These are phyloP conservation scores for Wilcoxina mikolae DNA, from an alignment of 495 filamentous ascomycete genomes.

Conservation along the genomic window DNA sequence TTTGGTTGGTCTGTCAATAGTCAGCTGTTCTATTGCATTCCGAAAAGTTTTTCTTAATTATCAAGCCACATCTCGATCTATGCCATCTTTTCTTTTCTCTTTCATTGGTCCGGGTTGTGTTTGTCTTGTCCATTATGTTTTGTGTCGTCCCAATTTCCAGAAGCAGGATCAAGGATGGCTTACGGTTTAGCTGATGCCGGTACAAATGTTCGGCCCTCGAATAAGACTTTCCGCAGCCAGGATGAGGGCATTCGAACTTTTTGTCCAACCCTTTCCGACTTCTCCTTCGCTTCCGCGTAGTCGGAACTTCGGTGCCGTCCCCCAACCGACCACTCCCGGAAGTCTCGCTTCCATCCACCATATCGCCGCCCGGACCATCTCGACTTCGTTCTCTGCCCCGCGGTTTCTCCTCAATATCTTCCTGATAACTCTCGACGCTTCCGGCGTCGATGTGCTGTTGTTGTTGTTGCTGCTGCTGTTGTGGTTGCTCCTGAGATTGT, in stretches of 20 bases:
- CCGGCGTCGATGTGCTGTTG: constrained; percentile 14
- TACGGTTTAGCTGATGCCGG: constrained; percentile 91
- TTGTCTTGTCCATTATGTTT: neutral
- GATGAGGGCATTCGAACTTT: constrained; percentile 83
- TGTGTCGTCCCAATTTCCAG: neutral
- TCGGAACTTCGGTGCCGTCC: constrained; percentile 16
- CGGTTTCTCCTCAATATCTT: constrained; percentile 20
- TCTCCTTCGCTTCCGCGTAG: constrained; percentile 53
- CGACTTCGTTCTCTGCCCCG: constrained; percentile 25
- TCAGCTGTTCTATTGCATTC: constrained; percentile 2
- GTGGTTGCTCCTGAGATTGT: neutral
- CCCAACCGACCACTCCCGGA: constrained; percentile 30
- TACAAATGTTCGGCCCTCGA: constrained; percentile 94
- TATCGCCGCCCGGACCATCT: constrained; percentile 28
- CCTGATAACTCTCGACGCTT: constrained; percentile 16
- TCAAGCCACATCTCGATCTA: neutral
- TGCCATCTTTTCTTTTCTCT: neutral
- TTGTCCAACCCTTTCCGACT: constrained; percentile 83
- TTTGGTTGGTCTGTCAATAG: constrained; percentile 56
- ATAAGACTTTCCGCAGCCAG: constrained; percentile 89
- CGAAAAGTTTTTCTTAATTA: neutral
- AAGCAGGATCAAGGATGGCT: constrained; percentile 24
- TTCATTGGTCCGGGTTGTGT: neutral
- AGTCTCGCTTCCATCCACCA: constrained; percentile 26
- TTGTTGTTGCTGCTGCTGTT: constrained; percentile 12